phyloP scores from a whole-genome alignment of 1,284 basidiomycete species.

The Vanrija pseudolonga region DNA sequence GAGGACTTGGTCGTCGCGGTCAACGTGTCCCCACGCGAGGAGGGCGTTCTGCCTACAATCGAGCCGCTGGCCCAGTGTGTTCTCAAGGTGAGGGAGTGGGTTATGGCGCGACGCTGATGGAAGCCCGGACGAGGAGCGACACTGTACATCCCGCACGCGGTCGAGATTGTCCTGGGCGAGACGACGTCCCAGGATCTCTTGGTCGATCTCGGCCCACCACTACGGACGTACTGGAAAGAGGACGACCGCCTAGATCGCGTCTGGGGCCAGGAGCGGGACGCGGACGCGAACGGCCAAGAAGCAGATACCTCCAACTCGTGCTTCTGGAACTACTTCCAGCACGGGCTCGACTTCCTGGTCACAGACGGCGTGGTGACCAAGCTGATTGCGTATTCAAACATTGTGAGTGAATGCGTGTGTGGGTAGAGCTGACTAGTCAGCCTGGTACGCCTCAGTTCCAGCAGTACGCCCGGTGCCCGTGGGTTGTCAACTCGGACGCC shows the following conservation, averaged over 20 bases:
- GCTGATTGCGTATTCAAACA: slow-evolving; percentile 77
- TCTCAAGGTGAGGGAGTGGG: slow-evolving; percentile 18
- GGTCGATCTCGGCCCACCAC: slow-evolving; percentile 71
- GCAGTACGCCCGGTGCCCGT: slow-evolving; percentile 80
- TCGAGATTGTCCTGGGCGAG: slow-evolving; percentile 68
- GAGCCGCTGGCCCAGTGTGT: slow-evolving; percentile 14
- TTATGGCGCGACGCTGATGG: background rate
- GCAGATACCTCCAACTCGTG: slow-evolving; percentile 51
- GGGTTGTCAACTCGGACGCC: slow-evolving; percentile 58
- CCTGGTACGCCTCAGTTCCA: slow-evolving; percentile 83
- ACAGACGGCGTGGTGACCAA: slow-evolving; percentile 69
- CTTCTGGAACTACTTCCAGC: slow-evolving; percentile 88
- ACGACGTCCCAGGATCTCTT: slow-evolving; percentile 77
- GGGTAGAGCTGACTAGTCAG: slow-evolving; percentile 49
- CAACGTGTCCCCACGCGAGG: slow-evolving; percentile 37
- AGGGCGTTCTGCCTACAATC: slow-evolving; percentile 27
- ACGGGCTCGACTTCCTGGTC: slow-evolving; percentile 78
- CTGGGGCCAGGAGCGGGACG: slow-evolving; percentile 26
- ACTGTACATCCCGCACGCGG: slow-evolving; percentile 50
- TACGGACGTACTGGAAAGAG: slow-evolving; percentile 76
- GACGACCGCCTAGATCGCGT: slow-evolving; percentile 67
- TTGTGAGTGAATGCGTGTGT: slow-evolving; percentile 55
- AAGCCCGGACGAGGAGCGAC: slow-evolving; percentile 70
- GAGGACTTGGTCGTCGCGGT: slow-evolving; percentile 33
- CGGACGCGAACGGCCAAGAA: background rate